Evolutionary conservation across 148 eudicot species (phyloP), one percentile per base, ranked within the genome.

Genomic region (Polygonum maritimum): DNA sequence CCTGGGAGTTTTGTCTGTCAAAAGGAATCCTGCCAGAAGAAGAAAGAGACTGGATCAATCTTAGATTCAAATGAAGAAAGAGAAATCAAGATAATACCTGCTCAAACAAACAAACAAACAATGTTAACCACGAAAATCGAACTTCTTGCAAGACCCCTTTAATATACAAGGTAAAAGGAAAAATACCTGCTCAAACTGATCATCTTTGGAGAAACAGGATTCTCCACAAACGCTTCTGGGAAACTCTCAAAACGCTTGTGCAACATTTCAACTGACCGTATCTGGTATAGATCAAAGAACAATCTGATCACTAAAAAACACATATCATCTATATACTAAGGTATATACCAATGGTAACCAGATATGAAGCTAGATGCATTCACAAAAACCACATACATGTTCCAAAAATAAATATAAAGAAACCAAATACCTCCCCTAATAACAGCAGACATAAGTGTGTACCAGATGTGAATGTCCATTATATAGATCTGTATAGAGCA

Each of bases 221-320:
- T 89, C 82, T 88, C 81, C 79, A 82, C 97, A 83, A 96, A 96
- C 77, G 98, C 99, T 86, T 85, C 91, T 35, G 99, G 99, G 80
- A 96, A 96, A 86, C 97, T 92, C 82, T 96, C 99, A 83, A 96
- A 96, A 69, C 99, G 98, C 81, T 89, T 89, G 81, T 96, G 99
- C 67, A 96, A 95, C 99, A 96, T 96, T 69, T 96, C 91, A 78
- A 92, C 84, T 54, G 99, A 89, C 22, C 99, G 98, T 69, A 96
- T 96, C 99, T 92, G 85, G 78, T 47, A 77, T 67, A 67, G 44
- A 76, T 71, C 18, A 65, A 54, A 47, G 67, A 31, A 31, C 41
- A 67, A 2, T 67, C 8, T 5, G 18, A 44, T 67, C 71, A 67
- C 44, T 67, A 3, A 67, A 35, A 67, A 67, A 5, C 13, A 67